Conservation (phyloP, 2,329 filamentous ascomycete genomes). For the Xylaria sp. region DNA sequence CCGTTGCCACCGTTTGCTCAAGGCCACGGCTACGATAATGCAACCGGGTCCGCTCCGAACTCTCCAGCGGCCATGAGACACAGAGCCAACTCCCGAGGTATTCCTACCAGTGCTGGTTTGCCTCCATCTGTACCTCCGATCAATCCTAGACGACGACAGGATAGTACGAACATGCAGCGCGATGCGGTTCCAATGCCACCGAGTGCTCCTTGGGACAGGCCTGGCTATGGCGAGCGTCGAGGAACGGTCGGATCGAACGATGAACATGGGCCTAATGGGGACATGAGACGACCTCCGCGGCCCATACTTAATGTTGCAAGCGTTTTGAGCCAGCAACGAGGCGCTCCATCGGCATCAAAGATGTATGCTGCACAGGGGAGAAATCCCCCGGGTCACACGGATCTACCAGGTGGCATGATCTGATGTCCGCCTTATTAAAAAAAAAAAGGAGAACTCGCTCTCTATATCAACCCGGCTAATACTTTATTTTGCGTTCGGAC, state of each 20-base stretch:
- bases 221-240: not conserved
- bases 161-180: conserved; percentile 31
- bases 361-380: conserved; percentile 31
- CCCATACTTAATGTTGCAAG: conserved; percentile 36
- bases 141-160: conserved; percentile 48
- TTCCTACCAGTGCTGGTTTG: conserved; percentile 40
- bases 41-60: conserved; percentile 25
- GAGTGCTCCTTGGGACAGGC: conserved; percentile 23
- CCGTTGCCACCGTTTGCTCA: conserved; percentile 34
- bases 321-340: conserved; percentile 21
- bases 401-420: conserved; percentile 43
- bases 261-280: conserved; percentile 34
- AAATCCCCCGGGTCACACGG: conserved; percentile 26
- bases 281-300: conserved; percentile 41
- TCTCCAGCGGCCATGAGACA: conserved; percentile 39
- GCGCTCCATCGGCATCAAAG: conserved; percentile 33
- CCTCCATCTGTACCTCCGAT: conserved; percentile 53
- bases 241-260: conserved; percentile 26
- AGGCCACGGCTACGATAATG: conserved; percentile 25
- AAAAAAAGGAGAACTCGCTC: not conserved
- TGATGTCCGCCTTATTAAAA: conserved; percentile 24
- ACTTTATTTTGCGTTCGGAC: not conserved
- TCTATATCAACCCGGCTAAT: no score
- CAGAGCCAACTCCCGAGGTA: conserved; percentile 42
- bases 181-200: conserved; percentile 31